Evolutionary conservation across 1,284 basidiomycete genomes (phyloP), one percentile per base, ranked within the genome.

Genomic region (Melampsora larici-populina): DNA sequence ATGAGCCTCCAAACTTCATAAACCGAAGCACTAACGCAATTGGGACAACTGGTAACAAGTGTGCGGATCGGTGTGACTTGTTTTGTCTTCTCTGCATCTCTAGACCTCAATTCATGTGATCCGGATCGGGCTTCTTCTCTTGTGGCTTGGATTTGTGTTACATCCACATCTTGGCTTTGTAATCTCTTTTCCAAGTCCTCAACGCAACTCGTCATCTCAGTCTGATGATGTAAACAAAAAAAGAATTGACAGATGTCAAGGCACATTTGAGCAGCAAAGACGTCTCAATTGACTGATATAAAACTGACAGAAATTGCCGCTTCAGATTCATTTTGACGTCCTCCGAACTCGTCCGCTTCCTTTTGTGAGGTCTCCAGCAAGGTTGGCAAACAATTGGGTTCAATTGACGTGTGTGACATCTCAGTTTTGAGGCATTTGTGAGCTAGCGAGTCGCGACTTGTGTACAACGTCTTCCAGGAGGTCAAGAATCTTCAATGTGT

Each of bases 1-100:
- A 91, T 92, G 79, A 92, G 86, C 43, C 95, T 87, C 65, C 87
- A 87, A 21, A 92, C 86, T 84, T 98, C 92, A 1, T 90, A 91
- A 76, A 88, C 85, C 55, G 97, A 84, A 29, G 89, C 88, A 7
- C 84, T 84, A 67, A 97, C 90, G 31, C 94, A 90, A 80, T 92
- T 91, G 88, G 93, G 82, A 81, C 91, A 89, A 13, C 90, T 88
- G 75, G 90, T 89, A 26, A 89, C 88, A 49, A 95, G 85, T 18
- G 86, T 86, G 81, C 91, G 90, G 77, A 90, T 86, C 82, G 95
- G 91, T 62, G 91, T 88, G 6, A 88, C 82, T 21, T 89, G 89
- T n/a, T 88, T 86, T 60, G 87, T 81, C 82, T 90, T 91, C 73
- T 89, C 86, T 63, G 84, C 83, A 55, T 93, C 91, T 79, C 87